These are phyloP conservation scores for Rutstroemia sydowiana DNA, from an alignment of 2,329 filamentous ascomycete species.

Conservation along the genomic window DNA sequence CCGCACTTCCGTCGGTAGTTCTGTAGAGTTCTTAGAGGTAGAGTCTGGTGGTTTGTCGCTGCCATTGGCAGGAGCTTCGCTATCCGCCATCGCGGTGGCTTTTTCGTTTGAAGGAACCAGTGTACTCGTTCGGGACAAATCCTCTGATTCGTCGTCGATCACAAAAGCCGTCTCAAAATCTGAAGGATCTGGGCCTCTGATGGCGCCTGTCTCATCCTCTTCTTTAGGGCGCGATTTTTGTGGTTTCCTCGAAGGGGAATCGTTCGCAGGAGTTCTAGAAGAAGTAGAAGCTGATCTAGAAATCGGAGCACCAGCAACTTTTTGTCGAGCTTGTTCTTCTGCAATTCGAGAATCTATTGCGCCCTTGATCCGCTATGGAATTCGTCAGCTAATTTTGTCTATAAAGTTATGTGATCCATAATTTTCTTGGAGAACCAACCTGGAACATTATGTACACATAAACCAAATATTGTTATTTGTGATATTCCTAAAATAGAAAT, in stretches of 20 bases:
- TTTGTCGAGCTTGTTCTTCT: conserved; percentile 74
- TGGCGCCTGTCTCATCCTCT: conserved; percentile 19
- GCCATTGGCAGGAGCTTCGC: conserved; percentile 17
- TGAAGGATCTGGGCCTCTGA: conserved; percentile 61
- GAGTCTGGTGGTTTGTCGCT: conserved; percentile 21
- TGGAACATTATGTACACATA: conserved; percentile 29
- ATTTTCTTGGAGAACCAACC: conserved; percentile 16
- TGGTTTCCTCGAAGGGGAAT: conserved; percentile 23
- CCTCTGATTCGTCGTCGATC: conserved; percentile 72
- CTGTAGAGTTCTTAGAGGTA: conserved; percentile 13
- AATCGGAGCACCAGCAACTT: conserved; percentile 33
- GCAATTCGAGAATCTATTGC: conserved; percentile 82
- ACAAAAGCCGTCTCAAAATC: conserved; percentile 84
- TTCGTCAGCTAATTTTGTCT: conserved; percentile 1
- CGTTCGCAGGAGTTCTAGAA: conserved; percentile 20
- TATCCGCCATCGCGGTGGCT: conserved; percentile 17
- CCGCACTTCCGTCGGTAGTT: conserved; percentile 64
- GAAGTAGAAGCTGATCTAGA: conserved; percentile 37
- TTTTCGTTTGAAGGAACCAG: conserved; percentile 39
- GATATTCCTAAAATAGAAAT: conserved; percentile 9
- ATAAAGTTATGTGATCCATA: conserved; percentile 2
- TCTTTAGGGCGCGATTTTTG: conserved; percentile 25
- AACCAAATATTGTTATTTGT: conserved; percentile 8
- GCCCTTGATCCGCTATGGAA: conserved; percentile 65
- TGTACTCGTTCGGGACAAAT: conserved; percentile 53